Percentiles rank a stretch among this genome's conserved stretches.
Conservation (phyloP, 352 stramenopile species). For the Globisporangium recalcitrans region DNA sequence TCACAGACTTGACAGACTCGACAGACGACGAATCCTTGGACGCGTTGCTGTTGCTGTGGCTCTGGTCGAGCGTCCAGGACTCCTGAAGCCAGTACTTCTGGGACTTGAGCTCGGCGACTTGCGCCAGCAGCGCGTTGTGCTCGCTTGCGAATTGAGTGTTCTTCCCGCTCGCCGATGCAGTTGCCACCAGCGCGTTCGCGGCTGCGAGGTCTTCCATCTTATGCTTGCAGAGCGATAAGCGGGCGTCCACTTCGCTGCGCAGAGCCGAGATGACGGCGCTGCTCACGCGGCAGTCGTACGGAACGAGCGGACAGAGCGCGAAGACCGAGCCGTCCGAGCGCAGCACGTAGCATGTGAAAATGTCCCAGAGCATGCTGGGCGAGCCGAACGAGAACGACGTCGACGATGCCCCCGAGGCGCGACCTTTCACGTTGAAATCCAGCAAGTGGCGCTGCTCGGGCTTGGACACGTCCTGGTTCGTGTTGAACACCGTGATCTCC, state of each 20-base stretch:
- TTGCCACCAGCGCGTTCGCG: not conserved
- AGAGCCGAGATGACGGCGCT: conserved; percentile 42
- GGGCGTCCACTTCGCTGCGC: conserved; percentile 56
- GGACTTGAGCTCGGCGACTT: conserved; percentile 64
- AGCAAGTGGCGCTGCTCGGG: conserved; percentile 66
- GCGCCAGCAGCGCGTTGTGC: conserved; percentile 24
- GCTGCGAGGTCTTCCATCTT: conserved; percentile 24
- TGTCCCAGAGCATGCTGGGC: conserved; percentile 53
- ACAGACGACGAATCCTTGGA: not conserved
- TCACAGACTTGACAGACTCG: conserved; percentile 38
- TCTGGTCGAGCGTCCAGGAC: conserved; percentile 31
- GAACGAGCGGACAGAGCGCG: conserved; percentile 63
- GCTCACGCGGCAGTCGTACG: conserved; percentile 48
- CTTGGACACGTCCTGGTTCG: conserved; percentile 55
- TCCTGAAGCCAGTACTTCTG: conserved; percentile 83
- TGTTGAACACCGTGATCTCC: conserved; percentile 70
- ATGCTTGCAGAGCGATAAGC: conserved; percentile 47
- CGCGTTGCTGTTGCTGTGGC: conserved; percentile 3
- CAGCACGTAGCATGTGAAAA: conserved; percentile 72
- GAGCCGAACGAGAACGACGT: conserved; percentile 62
- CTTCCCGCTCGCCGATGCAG: not conserved
- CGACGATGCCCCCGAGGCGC: conserved; percentile 26
- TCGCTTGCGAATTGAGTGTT: conserved; percentile 6
- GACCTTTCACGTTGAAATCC: conserved; percentile 34
- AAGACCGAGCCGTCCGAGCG: conserved; percentile 68